A percentile compares a stretch with the other conserved stretches of the same genome.
Evolutionary conservation across 345 rosid genomes (phyloP).

Genomic region (Crucihimalaya himalaica): DNA sequence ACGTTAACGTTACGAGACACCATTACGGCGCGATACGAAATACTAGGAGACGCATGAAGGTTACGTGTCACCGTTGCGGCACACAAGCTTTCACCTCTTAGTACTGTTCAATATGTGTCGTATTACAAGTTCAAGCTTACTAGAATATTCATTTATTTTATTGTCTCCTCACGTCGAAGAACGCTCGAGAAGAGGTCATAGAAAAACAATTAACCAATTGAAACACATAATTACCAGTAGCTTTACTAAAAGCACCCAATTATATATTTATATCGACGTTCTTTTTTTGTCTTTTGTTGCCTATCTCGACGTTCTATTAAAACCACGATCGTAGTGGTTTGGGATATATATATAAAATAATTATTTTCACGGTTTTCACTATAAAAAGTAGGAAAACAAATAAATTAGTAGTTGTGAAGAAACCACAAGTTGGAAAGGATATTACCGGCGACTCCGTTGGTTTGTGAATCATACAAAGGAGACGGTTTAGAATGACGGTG

Average conservation of each 20-base stretch:
- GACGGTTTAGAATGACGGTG: background rate
- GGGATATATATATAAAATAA: background rate
- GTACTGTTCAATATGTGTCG: background rate
- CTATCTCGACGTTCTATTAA: background rate
- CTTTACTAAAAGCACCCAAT: background rate
- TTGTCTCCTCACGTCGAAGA: background rate
- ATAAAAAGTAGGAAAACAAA: background rate
- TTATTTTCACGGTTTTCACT: background rate
- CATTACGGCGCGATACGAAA: background rate
- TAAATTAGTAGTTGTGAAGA: background rate
- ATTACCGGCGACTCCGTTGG: slow-evolving; percentile 23
- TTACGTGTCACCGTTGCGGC: background rate
- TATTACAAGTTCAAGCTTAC: background rate
- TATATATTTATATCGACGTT: background rate
- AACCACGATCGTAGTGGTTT: background rate
- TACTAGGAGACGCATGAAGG: background rate
- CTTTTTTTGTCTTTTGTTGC: background rate
- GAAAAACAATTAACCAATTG: background rate
- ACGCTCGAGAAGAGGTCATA: background rate
- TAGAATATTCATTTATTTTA: background rate
- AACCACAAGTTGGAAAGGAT: background rate
- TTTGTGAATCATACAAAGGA: background rate
- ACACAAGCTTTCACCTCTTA: background rate
- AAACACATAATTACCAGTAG: background rate
- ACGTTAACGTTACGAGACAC: background rate